These are phyloP conservation scores for Blastobotrys malaysiensis DNA, from an alignment of 1,139 yeast species.

Conservation along the genomic window DNA sequence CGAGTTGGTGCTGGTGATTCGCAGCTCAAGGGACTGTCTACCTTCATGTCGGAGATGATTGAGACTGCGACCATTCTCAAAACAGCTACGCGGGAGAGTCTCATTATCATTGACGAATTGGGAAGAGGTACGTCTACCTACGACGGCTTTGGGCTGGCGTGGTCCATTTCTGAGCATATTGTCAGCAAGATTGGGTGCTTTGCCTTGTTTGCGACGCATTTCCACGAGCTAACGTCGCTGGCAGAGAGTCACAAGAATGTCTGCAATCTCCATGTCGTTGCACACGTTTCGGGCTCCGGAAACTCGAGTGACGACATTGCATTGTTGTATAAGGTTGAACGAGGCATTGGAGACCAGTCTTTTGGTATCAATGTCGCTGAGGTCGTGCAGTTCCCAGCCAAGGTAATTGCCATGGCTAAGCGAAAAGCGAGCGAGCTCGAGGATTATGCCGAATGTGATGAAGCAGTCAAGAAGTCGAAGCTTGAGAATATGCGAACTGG, in stretches of 20 bases:
- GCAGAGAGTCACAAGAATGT: slow-evolving; percentile 60
- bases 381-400: slow-evolving; percentile 82
- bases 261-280: slow-evolving; percentile 85
- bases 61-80: slow-evolving; percentile 90
- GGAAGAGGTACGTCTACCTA: slow-evolving; percentile 97
- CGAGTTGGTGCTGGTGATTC: slow-evolving; percentile 99
- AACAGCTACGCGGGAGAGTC: slow-evolving; percentile 75
- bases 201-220: slow-evolving; percentile 91
- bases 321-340: slow-evolving; percentile 81
- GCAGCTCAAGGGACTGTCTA: slow-evolving; percentile 91
- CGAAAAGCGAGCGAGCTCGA: slow-evolving; percentile 87
- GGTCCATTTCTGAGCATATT: slow-evolving; percentile 89
- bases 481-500: slow-evolving; percentile 56
- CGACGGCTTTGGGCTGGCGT: slow-evolving; percentile 96
- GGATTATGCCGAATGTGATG: slow-evolving; percentile 40
- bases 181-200: slow-evolving; percentile 67
- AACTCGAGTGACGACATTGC: slow-evolving; percentile 61
- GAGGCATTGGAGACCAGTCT: slow-evolving; percentile 88
- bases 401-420: slow-evolving; percentile 90
- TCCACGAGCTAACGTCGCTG: slow-evolving; percentile 85
- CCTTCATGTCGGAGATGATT: slow-evolving; percentile 97
- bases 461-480: slow-evolving; percentile 24
- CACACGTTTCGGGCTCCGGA: slow-evolving; percentile 59
- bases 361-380: slow-evolving; percentile 98
- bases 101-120: slow-evolving; percentile 88